These are phyloP conservation scores for Penicillium alfredii DNA, from an alignment of 495 filamentous ascomycete species.

Conservation along the genomic window DNA sequence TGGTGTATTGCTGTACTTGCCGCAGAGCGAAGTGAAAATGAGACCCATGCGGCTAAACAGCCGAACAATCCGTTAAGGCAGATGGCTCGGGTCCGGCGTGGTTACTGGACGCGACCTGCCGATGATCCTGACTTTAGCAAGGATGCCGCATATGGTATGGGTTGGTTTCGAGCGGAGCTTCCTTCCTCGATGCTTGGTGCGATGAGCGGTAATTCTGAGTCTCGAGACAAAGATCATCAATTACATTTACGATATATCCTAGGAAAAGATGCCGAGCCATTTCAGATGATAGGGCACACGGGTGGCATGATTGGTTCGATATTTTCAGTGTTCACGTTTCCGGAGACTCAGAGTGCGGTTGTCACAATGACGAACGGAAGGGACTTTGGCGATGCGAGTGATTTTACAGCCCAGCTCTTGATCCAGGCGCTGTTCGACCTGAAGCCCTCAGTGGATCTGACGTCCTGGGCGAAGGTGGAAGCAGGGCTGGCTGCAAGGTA, in stretches of 20 bases:
- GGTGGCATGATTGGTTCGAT: conserved; percentile 10
- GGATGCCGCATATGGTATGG: conserved; percentile 10
- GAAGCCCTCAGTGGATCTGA: conserved; percentile 7
- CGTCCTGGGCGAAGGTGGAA: conserved; percentile 5
- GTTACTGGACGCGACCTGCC: conserved; percentile 12
- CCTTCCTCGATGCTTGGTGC: conserved; percentile 12
- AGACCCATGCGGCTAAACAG: background rate
- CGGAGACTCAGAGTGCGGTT: conserved; percentile 13
- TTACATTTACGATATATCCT: conserved; percentile 10
- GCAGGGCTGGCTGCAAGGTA: background rate
- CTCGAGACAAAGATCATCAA: conserved; percentile 2
- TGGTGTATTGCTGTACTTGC: conserved; percentile 13
- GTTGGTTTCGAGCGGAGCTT: conserved; percentile 11
- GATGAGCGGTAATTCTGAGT: conserved; percentile 4
- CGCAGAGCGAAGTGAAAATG: conserved; percentile 6
- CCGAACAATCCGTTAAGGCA: conserved; percentile 14
- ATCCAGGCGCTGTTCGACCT: conserved; percentile 15
- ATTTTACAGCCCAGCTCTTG: conserved; percentile 12
- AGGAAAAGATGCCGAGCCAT: conserved; percentile 6
- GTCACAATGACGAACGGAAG: conserved; percentile 12
- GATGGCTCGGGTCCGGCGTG: conserved; percentile 11
- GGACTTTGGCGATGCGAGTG: conserved; percentile 13
- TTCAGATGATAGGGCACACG: conserved; percentile 8
- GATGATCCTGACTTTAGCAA: conserved; percentile 12
- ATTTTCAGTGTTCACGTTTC: conserved; percentile 11